phyloP scores from a whole-genome alignment of 1,139 yeast genomes.

The Pneumocystis jirovecii region DNA sequence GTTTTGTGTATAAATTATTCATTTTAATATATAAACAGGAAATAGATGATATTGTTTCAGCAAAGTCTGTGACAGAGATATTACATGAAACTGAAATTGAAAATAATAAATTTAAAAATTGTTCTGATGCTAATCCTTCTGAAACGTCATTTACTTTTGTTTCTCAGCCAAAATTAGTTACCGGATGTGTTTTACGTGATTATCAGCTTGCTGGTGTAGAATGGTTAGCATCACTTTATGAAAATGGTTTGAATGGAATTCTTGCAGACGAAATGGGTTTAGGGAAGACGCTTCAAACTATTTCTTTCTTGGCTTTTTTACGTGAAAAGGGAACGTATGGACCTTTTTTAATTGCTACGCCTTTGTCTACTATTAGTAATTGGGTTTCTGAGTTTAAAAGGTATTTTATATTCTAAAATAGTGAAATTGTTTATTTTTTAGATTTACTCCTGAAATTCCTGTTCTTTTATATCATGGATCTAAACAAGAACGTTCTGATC shows the following conservation, averaged over 20 bases:
- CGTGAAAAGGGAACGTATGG: constrained; percentile 69
- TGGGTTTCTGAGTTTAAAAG: constrained; percentile 59
- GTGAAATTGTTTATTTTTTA: neutral
- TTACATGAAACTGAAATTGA: constrained; percentile 5
- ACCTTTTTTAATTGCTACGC: constrained; percentile 76
- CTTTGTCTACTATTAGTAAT: constrained; percentile 71
- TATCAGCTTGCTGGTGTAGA: constrained; percentile 84
- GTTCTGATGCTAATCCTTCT: neutral
- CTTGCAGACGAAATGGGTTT: constrained; percentile 95
- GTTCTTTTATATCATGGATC: constrained; percentile 53
- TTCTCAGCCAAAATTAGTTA: constrained; percentile 49
- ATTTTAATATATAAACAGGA: neutral
- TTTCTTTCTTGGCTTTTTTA: constrained; percentile 59
- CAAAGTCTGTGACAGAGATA: constrained; percentile 5
- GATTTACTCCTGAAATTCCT: constrained; percentile 58
- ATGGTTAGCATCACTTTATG: constrained; percentile 77
- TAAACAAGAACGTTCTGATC: constrained; percentile 37
- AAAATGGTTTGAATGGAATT: constrained; percentile 88
- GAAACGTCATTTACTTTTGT: constrained; percentile 15
- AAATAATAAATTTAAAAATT: constrained; percentile 5
- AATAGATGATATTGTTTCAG: constrained; percentile 7
- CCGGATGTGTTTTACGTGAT: constrained; percentile 57
- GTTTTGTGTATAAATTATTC: neutral
- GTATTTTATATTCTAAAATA: neutral
- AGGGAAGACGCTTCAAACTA: constrained; percentile 86